These are phyloP conservation scores for Aspergillus novofumigatus DNA, from an alignment of 2,329 filamentous ascomycete genomes.

Conservation along the genomic window DNA sequence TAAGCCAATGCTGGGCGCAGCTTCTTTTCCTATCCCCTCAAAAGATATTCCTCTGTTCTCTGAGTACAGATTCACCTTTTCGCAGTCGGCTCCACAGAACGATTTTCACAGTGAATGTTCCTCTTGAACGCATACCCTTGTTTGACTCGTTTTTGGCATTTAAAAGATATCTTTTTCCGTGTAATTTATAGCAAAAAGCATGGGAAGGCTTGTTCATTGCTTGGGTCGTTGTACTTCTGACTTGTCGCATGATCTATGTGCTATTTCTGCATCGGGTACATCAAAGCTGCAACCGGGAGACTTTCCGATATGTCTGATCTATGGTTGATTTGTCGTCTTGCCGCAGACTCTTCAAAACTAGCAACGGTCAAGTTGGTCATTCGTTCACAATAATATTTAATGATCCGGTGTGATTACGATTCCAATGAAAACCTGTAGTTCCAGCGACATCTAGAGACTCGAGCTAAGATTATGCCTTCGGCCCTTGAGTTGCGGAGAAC, in stretches of 20 bases:
- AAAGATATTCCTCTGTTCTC: neutral
- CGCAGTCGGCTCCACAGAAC: conserved; percentile 1
- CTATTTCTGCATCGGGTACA: conserved; percentile 17
- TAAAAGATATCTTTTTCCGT: conserved; percentile 16
- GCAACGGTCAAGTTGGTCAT: neutral
- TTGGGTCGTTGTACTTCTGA: conserved; percentile 12
- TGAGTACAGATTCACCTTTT: neutral
- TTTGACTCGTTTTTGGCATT: neutral
- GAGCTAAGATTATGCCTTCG: neutral
- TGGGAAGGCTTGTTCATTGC: conserved; percentile 25
- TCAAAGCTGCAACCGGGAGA: conserved; percentile 10
- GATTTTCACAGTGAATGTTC: neutral
- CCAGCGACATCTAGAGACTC: neutral
- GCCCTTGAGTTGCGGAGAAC: neutral
- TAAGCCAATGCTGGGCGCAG: neutral
- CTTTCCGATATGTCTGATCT: conserved; percentile 5
- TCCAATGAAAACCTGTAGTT: neutral
- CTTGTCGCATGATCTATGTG: conserved; percentile 14
- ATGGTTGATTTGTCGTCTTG: neutral
- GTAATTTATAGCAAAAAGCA: conserved; percentile 33
- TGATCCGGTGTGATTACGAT: neutral
- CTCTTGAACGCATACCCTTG: neutral
- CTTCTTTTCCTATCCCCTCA: neutral
- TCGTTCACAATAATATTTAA: neutral
- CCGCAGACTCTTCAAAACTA: neutral